Conservation (phyloP, 2,329 filamentous ascomycete species). For the Hypocrella siamensis region DNA sequence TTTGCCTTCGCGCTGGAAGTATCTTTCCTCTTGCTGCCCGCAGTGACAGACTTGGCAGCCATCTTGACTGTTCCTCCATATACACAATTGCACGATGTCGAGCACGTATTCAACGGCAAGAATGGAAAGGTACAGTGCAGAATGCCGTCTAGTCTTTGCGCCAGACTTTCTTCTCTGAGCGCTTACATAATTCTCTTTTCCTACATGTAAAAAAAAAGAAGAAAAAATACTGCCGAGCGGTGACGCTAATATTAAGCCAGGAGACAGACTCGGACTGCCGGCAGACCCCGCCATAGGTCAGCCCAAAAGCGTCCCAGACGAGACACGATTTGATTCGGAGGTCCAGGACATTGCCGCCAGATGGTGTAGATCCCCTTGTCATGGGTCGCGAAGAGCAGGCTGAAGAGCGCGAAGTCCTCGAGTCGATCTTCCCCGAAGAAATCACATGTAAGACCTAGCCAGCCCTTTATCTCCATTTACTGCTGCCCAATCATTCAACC, state of each 20-base stretch:
- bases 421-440: conserved; percentile 96
- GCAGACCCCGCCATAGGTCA: too few species aligned
- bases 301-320: too few species aligned
- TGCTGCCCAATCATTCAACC: neutral
- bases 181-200: conserved; percentile 7
- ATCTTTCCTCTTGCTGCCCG: conserved; percentile 42
- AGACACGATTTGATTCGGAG: too few species aligned
- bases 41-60: conserved; percentile 30
- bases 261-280: too few species aligned
- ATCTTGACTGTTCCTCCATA: conserved; percentile 16
- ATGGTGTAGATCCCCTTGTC: conserved; percentile 2
- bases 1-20: conserved; percentile 26
- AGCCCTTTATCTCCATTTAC: neutral
- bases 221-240: conserved; percentile 20
- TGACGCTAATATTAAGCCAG: conserved; percentile 12
- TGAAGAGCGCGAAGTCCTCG: conserved; percentile 93
- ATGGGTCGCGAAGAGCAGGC: conserved; percentile 76
- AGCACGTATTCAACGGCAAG: neutral
- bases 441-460: conserved; percentile 56
- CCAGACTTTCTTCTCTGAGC: neutral
- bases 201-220: too few species aligned
- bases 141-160: neutral
- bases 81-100: too few species aligned
- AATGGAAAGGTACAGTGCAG: neutral
- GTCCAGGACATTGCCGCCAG: too few species aligned